phyloP scores from a whole-genome alignment of 176 grass and related monocot species.

The Alloteropsis semialata region DNA sequence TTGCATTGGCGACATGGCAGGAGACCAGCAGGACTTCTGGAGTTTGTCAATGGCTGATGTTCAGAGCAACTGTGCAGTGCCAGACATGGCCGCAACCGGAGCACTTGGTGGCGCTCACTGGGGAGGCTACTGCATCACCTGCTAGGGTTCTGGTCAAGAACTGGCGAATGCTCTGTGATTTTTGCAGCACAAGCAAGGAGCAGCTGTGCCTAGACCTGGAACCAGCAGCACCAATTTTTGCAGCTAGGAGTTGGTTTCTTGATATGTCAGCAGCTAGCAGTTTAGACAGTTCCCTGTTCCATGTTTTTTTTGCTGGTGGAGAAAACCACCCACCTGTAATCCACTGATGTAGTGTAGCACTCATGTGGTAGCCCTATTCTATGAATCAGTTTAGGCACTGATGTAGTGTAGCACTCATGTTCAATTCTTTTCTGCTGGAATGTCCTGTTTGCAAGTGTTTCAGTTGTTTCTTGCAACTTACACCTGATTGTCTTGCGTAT shows the following conservation, averaged over 20 bases:
- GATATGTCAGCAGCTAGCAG: not conserved
- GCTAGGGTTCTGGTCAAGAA: not conserved
- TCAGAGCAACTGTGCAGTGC: not conserved
- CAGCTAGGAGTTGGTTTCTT: not conserved
- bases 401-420: not conserved
- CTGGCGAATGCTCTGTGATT: not conserved
- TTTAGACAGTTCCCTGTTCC: not conserved
- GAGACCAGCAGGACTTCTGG: not conserved
- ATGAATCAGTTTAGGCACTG: no score
- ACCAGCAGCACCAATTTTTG: not conserved
- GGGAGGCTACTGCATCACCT: not conserved
- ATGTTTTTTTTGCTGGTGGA: no score
- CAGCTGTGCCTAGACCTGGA: not conserved
- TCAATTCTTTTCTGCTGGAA: no score
- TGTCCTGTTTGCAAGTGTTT: no score
- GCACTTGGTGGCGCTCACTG: not conserved
- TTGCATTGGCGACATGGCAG: not conserved
- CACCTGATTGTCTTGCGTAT: not conserved
- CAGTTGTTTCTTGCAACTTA: not conserved
- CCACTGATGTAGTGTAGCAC: not conserved
- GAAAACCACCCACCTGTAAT: no score
- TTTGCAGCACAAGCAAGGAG: not conserved
- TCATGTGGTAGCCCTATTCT: no score
- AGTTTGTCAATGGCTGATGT: not conserved
- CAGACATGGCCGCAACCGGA: not conserved